Evolutionary conservation across 345 rosid species (phyloP).

Genomic region (Dovyalis caffra): DNA sequence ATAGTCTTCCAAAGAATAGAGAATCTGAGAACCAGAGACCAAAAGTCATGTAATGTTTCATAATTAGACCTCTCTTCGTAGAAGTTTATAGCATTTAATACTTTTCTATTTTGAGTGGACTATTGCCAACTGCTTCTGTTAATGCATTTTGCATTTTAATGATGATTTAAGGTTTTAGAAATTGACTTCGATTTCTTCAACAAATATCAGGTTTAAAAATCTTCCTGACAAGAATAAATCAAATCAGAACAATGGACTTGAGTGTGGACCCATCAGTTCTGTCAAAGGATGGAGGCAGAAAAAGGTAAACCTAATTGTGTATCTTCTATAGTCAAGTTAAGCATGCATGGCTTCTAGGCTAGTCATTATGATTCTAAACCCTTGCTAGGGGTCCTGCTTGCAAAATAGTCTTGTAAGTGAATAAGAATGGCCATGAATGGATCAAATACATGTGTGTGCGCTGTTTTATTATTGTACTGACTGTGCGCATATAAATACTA

Average conservation of each 20-base stretch:
- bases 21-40: slow-evolving; percentile 8
- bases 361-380: not conserved
- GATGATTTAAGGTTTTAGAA: not conserved
- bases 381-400: not conserved
- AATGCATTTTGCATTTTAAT: not conserved
- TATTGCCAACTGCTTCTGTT: not conserved
- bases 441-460: no score
- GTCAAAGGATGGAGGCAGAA: slow-evolving; percentile 7
- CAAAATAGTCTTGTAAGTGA: no score
- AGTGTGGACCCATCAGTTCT: not conserved
- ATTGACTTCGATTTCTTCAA: slow-evolving; percentile 9
- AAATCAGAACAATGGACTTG: not conserved
- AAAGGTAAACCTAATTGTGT: slow-evolving; percentile 11
- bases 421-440: no score
- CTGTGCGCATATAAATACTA: no score
- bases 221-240: not conserved
- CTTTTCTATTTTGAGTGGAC: not conserved
- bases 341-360: not conserved
- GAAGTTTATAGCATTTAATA: not conserved
- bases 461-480: no score
- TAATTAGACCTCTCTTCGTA: not conserved
- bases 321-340: no score
- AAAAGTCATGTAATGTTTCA: slow-evolving; percentile 5
- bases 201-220: slow-evolving; percentile 14
- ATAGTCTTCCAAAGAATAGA: not conserved